A percentile compares a stretch with the other conserved stretches of the same genome.
phyloP scores from a whole-genome alignment of 75 land plant genomes.

The Picea sitchensis region DNA sequence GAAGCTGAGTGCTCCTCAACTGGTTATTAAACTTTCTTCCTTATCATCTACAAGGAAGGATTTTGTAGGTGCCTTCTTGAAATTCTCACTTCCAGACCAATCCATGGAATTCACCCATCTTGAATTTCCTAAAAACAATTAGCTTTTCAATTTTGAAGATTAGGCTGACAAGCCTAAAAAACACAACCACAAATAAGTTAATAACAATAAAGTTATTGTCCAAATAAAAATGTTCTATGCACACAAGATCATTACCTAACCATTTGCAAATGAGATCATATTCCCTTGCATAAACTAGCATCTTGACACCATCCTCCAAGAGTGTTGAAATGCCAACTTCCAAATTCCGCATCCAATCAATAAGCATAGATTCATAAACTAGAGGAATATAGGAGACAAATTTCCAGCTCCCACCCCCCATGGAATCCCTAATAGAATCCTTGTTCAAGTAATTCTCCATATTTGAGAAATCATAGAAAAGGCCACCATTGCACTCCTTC shows the following conservation, averaged over 20 bases:
- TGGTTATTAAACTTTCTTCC: conserved; percentile 75
- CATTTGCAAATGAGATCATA: conserved; percentile 99
- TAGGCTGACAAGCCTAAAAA: background rate
- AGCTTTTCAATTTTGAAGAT: background rate
- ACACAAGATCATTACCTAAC: conserved; percentile 65
- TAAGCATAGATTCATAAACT: conserved; percentile 84
- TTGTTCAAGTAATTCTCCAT: conserved; percentile 84
- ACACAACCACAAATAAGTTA: background rate
- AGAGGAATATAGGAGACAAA: conserved; percentile 88
- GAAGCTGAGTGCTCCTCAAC: conserved; percentile 79
- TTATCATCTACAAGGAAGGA: conserved; percentile 76
- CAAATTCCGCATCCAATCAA: conserved; percentile 98
- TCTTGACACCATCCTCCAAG: conserved; percentile 86
- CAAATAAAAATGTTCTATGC: background rate
- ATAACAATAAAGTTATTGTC: background rate
- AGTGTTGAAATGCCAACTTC: conserved; percentile 96
- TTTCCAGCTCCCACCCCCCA: conserved; percentile 81
- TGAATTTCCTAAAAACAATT: conserved; percentile 67
- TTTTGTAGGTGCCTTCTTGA: conserved; percentile 47
- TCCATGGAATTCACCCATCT: conserved; percentile 98
- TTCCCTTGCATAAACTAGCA: conserved; percentile 98
- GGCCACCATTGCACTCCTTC: conserved; percentile 78
- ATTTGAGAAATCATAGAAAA: conserved; percentile 96
- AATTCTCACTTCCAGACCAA: conserved; percentile 80
- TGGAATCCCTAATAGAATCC: conserved; percentile 56